phyloP scores from a whole-genome alignment of 805 yeast species.

The Monosporozyma solicola region DNA sequence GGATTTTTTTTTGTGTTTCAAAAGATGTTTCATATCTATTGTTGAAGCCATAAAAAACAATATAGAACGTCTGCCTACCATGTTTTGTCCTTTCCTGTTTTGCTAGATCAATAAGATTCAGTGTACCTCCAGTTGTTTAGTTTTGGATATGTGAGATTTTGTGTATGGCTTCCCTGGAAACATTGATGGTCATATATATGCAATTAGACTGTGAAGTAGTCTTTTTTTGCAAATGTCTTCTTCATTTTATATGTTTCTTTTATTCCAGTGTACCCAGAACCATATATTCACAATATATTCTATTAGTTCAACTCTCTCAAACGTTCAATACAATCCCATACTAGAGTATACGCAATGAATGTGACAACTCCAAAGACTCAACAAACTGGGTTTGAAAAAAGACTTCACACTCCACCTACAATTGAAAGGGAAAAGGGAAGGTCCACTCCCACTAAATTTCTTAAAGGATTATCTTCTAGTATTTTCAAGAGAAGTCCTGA shows the following conservation, averaged over 20 bases:
- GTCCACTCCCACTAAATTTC: conserved; percentile 15
- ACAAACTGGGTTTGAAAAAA: conserved; percentile 9
- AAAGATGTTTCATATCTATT: not conserved
- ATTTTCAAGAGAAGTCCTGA: conserved; percentile 18
- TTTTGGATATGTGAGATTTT: not conserved
- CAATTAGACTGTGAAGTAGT: not conserved
- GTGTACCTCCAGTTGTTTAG: not conserved
- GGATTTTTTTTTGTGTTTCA: conserved; percentile 1
- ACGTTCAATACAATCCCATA: not conserved
- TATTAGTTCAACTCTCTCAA: not conserved
- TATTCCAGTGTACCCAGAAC: not conserved
- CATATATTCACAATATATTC: not conserved
- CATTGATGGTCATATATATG: not conserved
- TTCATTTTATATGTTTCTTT: not conserved
- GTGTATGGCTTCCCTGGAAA: not conserved
- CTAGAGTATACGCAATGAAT: not conserved
- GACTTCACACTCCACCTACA: conserved; percentile 30
- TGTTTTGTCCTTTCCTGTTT: not conserved
- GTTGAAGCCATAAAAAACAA: not conserved
- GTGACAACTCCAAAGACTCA: conserved; percentile 13
- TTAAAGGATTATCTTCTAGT: conserved; percentile 22
- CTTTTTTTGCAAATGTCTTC: not conserved
- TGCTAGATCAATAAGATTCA: not conserved
- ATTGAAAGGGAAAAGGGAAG: conserved; percentile 12
- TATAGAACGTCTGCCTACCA: not conserved